phyloP scores from a whole-genome alignment of 1,284 basidiomycete species.

The Tetrapyrgos nigripes region DNA sequence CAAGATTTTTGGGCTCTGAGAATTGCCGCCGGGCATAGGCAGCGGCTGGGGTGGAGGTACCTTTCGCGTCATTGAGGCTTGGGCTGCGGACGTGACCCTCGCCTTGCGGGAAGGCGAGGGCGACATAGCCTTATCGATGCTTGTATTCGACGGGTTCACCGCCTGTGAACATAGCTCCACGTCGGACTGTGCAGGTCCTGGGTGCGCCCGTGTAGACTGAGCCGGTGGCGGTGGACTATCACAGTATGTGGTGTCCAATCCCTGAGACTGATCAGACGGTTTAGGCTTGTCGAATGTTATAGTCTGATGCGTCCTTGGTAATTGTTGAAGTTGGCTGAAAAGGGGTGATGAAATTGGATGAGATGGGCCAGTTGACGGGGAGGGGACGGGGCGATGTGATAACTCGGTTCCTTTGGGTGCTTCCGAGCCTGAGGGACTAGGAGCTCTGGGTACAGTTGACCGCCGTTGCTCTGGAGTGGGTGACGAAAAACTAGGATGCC shows the following conservation, averaged over 20 bases:
- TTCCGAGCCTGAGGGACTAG: background rate
- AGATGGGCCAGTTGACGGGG: too few species aligned
- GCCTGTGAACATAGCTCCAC: background rate
- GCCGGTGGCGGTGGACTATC: background rate
- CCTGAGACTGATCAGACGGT: background rate
- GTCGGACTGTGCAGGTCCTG: background rate
- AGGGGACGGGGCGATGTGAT: background rate
- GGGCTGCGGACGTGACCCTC: background rate
- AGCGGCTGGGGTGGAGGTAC: slow-evolving; percentile 16
- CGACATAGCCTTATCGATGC: background rate
- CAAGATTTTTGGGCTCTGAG: slow-evolving; percentile 33
- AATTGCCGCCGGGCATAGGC: background rate
- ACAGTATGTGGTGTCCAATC: background rate
- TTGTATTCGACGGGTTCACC: background rate
- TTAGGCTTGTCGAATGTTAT: too few species aligned
- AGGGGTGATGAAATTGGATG: too few species aligned
- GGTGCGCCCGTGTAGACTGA: background rate
- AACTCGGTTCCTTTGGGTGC: background rate
- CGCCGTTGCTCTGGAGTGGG: slow-evolving; percentile 2
- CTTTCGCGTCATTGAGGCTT: slow-evolving; percentile 5
- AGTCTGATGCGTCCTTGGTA: too few species aligned
- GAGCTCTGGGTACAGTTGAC: background rate
- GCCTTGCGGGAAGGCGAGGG: background rate
- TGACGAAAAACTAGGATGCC: background rate
- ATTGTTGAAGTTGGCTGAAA: too few species aligned